Conservation (phyloP, 352 stramenopile species). For the Globisporangium rhizosaccharum region DNA sequence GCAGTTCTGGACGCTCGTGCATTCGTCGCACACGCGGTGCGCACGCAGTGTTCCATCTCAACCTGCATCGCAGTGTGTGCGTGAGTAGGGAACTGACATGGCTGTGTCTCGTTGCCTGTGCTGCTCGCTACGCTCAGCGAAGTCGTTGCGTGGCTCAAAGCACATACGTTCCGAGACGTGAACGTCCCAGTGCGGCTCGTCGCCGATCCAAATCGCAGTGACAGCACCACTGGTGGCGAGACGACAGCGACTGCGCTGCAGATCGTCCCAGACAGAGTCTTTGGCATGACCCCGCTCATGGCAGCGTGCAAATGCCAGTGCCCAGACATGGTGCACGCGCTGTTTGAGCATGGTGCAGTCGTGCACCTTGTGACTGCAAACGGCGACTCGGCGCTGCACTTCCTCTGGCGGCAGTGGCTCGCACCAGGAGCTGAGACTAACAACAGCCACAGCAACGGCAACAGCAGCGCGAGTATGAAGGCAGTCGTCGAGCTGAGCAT, state of each 20-base stretch:
- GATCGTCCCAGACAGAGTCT: constrained; percentile 18
- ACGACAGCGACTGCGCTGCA: not conserved
- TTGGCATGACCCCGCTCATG: constrained; percentile 68
- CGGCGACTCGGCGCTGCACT: constrained; percentile 64
- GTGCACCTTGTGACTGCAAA: constrained; percentile 54
- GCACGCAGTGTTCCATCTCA: not conserved
- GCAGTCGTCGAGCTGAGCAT: constrained; percentile 23
- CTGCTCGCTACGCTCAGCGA: constrained; percentile 26
- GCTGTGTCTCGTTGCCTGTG: constrained; percentile 4
- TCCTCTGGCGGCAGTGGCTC: constrained; percentile 47
- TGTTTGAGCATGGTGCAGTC: constrained; percentile 46
- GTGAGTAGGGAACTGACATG: not conserved
- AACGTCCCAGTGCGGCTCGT: constrained; percentile 42
- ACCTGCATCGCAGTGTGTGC: not conserved
- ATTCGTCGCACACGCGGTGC: constrained; percentile 26
- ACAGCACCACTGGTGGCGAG: not conserved
- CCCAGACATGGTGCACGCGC: constrained; percentile 36
- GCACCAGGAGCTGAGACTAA: not conserved
- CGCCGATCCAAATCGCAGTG: not conserved
- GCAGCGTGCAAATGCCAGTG: constrained; percentile 43
- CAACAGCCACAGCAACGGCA: constrained; percentile 7
- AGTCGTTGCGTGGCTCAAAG: constrained; percentile 49
- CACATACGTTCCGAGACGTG: constrained; percentile 59
- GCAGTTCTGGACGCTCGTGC: constrained; percentile 60
- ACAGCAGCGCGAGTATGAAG: constrained; percentile 17